Conservation (phyloP, 768 basidiomycete species). For the Pleurotus tuoliensis region DNA sequence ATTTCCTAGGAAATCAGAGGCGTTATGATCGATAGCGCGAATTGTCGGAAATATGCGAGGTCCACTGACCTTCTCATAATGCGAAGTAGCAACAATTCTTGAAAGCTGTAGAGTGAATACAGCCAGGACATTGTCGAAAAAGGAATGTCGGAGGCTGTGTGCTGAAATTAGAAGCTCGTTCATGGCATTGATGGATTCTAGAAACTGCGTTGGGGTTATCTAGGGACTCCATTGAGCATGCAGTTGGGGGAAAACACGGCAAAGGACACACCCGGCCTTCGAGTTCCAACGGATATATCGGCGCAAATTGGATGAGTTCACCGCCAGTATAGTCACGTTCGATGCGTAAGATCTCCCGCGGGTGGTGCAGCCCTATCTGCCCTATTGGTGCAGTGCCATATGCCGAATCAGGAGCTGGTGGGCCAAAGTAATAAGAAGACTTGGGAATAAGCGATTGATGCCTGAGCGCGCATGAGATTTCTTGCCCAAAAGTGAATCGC, state of each 20-base stretch:
- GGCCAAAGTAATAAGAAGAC: constrained; percentile 83
- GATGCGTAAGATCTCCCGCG: constrained; percentile 86
- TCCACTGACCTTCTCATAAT: constrained; percentile 72
- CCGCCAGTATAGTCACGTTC: constrained; percentile 92
- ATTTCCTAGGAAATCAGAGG: constrained; percentile 59
- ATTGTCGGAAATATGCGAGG: not conserved
- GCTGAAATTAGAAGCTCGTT: constrained; percentile 88
- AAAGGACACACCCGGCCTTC: constrained; percentile 69
- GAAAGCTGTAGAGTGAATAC: constrained; percentile 81
- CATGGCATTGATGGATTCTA: constrained; percentile 85
- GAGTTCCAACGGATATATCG: constrained; percentile 86
- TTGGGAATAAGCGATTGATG: constrained; percentile 59
- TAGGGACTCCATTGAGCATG: constrained; percentile 23
- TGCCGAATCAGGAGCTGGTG: constrained; percentile 71
- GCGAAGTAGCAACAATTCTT: constrained; percentile 59
- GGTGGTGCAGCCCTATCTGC: constrained; percentile 83
- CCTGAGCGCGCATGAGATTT: not conserved
- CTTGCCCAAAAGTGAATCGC: too few species aligned
- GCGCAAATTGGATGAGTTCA: constrained; percentile 86
- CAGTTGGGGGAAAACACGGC: constrained; percentile 1
- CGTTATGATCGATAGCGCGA: not conserved
- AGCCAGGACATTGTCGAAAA: constrained; percentile 76
- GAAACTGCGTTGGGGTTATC: constrained; percentile 90
- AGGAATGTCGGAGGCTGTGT: constrained; percentile 67
- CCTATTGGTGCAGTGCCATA: constrained; percentile 81